Percentiles rank a stretch among this genome's conserved stretches.
Conservation (phyloP, 768 basidiomycete species). For the Tylopilus felleus region DNA sequence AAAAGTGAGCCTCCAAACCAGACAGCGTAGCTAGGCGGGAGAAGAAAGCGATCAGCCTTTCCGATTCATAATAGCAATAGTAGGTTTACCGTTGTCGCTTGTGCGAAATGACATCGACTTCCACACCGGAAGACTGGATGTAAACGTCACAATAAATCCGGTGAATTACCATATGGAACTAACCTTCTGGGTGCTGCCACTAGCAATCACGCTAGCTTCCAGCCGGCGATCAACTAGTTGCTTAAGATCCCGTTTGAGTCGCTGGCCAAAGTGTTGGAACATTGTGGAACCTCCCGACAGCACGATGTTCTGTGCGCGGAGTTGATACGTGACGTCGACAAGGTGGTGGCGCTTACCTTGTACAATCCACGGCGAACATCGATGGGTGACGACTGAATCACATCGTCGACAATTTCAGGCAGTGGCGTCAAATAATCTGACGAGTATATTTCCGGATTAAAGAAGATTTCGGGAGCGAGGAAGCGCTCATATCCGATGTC, state of each 20-base stretch:
- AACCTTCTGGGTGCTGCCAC: slow-evolving; percentile 76
- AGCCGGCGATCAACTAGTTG: slow-evolving; percentile 90
- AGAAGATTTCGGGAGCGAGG: slow-evolving; percentile 98
- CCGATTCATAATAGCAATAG: neutral
- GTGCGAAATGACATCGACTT: slow-evolving; percentile 97
- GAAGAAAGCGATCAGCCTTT: slow-evolving; percentile 7
- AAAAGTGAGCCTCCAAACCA: slow-evolving; percentile 98
- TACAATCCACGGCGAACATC: slow-evolving; percentile 96
- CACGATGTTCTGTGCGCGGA: slow-evolving; percentile 79
- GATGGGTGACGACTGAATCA: slow-evolving; percentile 94
- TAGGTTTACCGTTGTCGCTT: slow-evolving; percentile 81
- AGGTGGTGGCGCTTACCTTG: slow-evolving; percentile 52
- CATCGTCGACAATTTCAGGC: slow-evolving; percentile 92
- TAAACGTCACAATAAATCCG: slow-evolving; percentile 1
- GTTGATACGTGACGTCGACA: neutral
- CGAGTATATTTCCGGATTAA: slow-evolving; percentile 98
- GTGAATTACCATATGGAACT: slow-evolving; percentile 14
- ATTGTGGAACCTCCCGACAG: slow-evolving; percentile 96
- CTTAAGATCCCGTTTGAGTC: slow-evolving; percentile 93
- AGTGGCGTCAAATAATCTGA: slow-evolving; percentile 97
- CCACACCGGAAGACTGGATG: slow-evolving; percentile 86
- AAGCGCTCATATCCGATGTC: slow-evolving; percentile 99
- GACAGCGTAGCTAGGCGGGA: slow-evolving; percentile 69
- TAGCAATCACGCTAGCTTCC: slow-evolving; percentile 67
- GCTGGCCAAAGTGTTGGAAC: slow-evolving; percentile 98